Evolutionary conservation across 2,329 filamentous ascomycete species (phyloP).

Genomic region (Sporothrix sp.): DNA sequence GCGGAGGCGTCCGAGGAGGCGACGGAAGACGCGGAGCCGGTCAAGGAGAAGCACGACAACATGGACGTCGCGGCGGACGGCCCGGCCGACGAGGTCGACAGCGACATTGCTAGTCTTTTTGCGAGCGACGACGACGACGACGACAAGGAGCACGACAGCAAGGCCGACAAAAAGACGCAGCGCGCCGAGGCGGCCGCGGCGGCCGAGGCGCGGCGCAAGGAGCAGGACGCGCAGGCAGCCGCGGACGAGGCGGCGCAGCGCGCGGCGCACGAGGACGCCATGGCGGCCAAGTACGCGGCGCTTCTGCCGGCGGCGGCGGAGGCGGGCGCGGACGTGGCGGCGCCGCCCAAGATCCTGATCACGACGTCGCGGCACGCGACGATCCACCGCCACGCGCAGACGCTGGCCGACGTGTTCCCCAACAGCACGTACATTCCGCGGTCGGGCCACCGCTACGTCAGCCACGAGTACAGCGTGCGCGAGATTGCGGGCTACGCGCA

Average conservation of each 20-base stretch:
- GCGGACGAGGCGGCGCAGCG: slow-evolving; percentile 35
- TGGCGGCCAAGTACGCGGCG: slow-evolving; percentile 48
- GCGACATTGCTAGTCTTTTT: slow-evolving; percentile 19
- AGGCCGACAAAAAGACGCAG: slow-evolving; percentile 36
- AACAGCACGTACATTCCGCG: slow-evolving; percentile 80
- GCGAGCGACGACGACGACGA: slow-evolving; percentile 34
- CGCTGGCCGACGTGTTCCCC: slow-evolving; percentile 75
- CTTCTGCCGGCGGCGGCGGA: slow-evolving; percentile 38
- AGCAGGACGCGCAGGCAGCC: slow-evolving; percentile 28
- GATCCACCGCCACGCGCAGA: slow-evolving; percentile 70
- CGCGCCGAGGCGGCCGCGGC: slow-evolving; percentile 26
- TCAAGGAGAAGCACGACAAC: slow-evolving; percentile 43
- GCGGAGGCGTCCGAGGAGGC: slow-evolving; percentile 36
- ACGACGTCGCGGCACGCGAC: slow-evolving; percentile 86
- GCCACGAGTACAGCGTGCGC: slow-evolving; percentile 81
- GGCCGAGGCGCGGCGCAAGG: not conserved
- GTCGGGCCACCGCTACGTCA: slow-evolving; percentile 64
- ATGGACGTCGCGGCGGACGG: no score
- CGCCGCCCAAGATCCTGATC: slow-evolving; percentile 53
- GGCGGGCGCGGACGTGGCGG: slow-evolving; percentile 43
- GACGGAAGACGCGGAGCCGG: slow-evolving; percentile 33
- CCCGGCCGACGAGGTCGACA: slow-evolving; percentile 39
- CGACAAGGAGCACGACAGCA: slow-evolving; percentile 32
- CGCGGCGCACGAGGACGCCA: slow-evolving; percentile 55
- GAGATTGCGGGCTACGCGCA: slow-evolving; percentile 82